Conservation (phyloP, 2,329 filamentous ascomycete species). For the Salinomyces thailandicus region DNA sequence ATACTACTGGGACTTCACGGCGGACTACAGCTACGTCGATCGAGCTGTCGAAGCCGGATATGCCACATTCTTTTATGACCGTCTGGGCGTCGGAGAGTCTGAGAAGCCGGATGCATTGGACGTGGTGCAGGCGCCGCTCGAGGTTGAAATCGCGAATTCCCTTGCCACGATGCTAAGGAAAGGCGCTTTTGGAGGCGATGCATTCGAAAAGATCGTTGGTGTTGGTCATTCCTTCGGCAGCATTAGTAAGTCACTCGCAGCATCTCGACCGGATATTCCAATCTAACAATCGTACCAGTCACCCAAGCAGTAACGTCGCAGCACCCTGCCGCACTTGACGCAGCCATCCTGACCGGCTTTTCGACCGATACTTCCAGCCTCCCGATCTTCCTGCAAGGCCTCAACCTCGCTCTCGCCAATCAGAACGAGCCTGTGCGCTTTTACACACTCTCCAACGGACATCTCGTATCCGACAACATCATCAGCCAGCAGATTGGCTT, state of each 20-base stretch:
- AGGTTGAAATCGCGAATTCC: slow-evolving; percentile 29
- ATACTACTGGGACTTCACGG: slow-evolving; percentile 22
- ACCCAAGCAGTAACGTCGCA: slow-evolving; percentile 24
- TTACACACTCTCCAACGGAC: slow-evolving; percentile 17
- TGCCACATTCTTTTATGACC: slow-evolving; percentile 34
- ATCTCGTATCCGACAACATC: slow-evolving; percentile 17
- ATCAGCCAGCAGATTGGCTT: slow-evolving; percentile 24
- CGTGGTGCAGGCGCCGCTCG: slow-evolving; percentile 28
- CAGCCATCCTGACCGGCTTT: slow-evolving; percentile 30
- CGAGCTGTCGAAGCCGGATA: slow-evolving; percentile 30
- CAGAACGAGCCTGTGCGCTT: slow-evolving; percentile 22
- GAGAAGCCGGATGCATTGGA: slow-evolving; percentile 30
- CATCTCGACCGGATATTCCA: background rate
- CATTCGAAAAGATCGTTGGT: slow-evolving; percentile 22
- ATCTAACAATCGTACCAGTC: slow-evolving; percentile 10
- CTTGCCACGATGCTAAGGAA: slow-evolving; percentile 23
- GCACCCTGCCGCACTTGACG: slow-evolving; percentile 27
- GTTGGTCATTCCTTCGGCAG: slow-evolving; percentile 33
- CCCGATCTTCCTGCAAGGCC: slow-evolving; percentile 14
- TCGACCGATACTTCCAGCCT: slow-evolving; percentile 17
- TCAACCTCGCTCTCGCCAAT: slow-evolving; percentile 23
- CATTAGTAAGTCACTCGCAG: slow-evolving; percentile 10
- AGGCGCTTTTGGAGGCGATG: slow-evolving; percentile 19
- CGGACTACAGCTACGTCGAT: slow-evolving; percentile 31
- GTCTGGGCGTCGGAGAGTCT: slow-evolving; percentile 30